Base-by-base conservation (phyloP, 2,329 filamentous ascomycete genomes). In the Pseudonectria foliicola region DNA sequence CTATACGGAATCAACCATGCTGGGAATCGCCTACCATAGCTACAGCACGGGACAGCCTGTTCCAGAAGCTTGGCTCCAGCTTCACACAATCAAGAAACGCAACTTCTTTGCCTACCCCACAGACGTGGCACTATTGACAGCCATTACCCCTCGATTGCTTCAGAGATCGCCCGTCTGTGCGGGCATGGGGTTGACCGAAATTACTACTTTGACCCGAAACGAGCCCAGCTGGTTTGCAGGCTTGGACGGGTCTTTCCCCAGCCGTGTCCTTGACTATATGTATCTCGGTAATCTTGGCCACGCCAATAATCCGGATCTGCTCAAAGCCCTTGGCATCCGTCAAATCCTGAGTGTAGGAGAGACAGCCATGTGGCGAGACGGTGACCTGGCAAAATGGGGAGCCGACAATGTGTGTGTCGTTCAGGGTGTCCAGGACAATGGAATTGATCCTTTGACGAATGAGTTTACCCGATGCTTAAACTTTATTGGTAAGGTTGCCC, bases 51-150 rank as follows among this genome's bases (percentile, higher is more conserved):
- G 86, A 6, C 69, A 79, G 10, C 75, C 89, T 0, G 75, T 90
- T 1, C 83, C 89, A 18, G 78, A 88, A 37, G 89, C 92, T 7
- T 96, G 89, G 89, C 69, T 96, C 8, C 73, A 78, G 39, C 68
- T 98, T 31, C 92, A 98, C 57, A 80, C 80, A 10, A 72, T 78
- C 10, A 86, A 84, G 58, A 71, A 77, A 37, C 83, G 92, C 40
- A 96, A 98, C 55, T 95, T 96, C 65, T 98, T 98, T 55, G 88
- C 92, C 0, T 96, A 96, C 49, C 83, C 85, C 1, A 86, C 85
- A 0, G 92, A 98, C 55, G 88, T 95, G 13, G 76, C 82, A 4
- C 71, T 95, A 10, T 64, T 96, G n/a, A 80, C 74, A 2, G 75
- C 77, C 4, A 82, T 95, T 25, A 80, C 90, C 39, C 75, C 79